phyloP scores from a whole-genome alignment of 2,329 filamentous ascomycete genomes.

The Hymenotorrendiella dingleyae region DNA sequence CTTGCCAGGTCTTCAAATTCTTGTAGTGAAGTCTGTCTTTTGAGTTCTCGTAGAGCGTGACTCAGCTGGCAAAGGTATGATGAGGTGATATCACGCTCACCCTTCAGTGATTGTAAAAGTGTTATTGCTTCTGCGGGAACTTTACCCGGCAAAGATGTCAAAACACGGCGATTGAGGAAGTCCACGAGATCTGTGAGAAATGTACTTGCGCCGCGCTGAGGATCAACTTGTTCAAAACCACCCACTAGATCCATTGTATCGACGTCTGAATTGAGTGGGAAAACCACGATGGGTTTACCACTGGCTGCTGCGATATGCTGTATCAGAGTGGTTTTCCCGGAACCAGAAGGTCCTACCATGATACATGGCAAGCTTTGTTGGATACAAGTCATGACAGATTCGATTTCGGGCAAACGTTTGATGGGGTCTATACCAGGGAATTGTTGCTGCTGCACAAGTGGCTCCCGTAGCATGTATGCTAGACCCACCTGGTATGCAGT shows the following conservation, averaged over 20 bases:
- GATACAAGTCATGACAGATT: slow-evolving; percentile 82
- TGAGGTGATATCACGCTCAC: slow-evolving; percentile 9
- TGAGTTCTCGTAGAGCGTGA: slow-evolving; percentile 26
- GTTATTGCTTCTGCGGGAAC: slow-evolving; percentile 43
- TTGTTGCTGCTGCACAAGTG: slow-evolving; percentile 43
- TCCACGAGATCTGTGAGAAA: slow-evolving; percentile 47
- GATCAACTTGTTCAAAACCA: slow-evolving; percentile 91
- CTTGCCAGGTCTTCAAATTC: slow-evolving; percentile 22
- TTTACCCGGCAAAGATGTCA: slow-evolving; percentile 41
- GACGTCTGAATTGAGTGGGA: slow-evolving; percentile 89
- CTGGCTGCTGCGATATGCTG: slow-evolving; percentile 72
- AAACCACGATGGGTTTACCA: slow-evolving; percentile 71
- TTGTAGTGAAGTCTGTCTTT: slow-evolving; percentile 37
- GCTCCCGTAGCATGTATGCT: slow-evolving; percentile 60
- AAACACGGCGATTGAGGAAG: slow-evolving; percentile 46
- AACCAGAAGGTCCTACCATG: slow-evolving; percentile 76
- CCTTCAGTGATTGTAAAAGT: slow-evolving; percentile 45
- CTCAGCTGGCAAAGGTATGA: slow-evolving; percentile 27
- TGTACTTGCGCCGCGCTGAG: slow-evolving; percentile 64
- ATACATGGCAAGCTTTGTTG: slow-evolving; percentile 86
- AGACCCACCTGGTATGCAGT: slow-evolving; percentile 73
- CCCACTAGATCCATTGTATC: slow-evolving; percentile 97
- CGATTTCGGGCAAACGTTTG: slow-evolving; percentile 63
- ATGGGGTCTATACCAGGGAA: slow-evolving; percentile 47
- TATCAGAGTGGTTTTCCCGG: slow-evolving; percentile 78